These are phyloP conservation scores for Stephanodiscus triporus DNA, from an alignment of 108 stramenopile species.

Conservation along the genomic window DNA sequence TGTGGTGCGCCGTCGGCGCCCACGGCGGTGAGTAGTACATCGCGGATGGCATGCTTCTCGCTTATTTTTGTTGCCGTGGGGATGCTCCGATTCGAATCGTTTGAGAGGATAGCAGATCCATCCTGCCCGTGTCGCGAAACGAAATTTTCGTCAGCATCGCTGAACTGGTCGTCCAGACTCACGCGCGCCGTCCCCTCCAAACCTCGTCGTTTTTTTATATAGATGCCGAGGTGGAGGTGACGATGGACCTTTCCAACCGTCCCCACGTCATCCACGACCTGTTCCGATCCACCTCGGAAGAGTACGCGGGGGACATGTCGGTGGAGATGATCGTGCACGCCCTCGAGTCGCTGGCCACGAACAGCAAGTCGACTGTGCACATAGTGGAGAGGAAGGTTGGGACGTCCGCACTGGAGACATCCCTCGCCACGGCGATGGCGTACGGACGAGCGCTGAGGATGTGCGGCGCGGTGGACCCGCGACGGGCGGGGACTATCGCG, in stretches of 20 bases:
- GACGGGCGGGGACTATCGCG: constrained; percentile 78
- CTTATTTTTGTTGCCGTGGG: no score
- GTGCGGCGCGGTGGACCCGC: constrained; percentile 75
- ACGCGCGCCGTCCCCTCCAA: no score
- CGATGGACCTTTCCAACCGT: constrained; percentile 87
- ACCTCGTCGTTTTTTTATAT: not conserved
- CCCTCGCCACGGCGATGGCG: constrained; percentile 66
- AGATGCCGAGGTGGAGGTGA: constrained; percentile 69
- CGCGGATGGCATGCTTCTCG: not conserved
- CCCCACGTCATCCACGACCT: constrained; percentile 78
- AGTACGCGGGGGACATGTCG: constrained; percentile 63
- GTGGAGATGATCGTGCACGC: constrained; percentile 95
- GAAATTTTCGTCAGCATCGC: no score
- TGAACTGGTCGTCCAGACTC: no score
- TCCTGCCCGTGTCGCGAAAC: no score
- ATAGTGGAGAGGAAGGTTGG: constrained; percentile 61
- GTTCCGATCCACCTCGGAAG: constrained; percentile 42
- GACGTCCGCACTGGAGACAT: constrained; percentile 46
- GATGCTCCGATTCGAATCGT: not conserved
- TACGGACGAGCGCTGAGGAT: constrained; percentile 74
- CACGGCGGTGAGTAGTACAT: constrained; percentile 13
- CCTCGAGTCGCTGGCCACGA: constrained; percentile 88
- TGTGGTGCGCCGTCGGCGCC: constrained; percentile 67
- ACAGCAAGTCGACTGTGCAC: constrained; percentile 90
- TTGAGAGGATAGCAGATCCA: no score